Base-by-base conservation (phyloP, 1,284 basidiomycete genomes). In the Apiotrichum montevideense region DNA sequence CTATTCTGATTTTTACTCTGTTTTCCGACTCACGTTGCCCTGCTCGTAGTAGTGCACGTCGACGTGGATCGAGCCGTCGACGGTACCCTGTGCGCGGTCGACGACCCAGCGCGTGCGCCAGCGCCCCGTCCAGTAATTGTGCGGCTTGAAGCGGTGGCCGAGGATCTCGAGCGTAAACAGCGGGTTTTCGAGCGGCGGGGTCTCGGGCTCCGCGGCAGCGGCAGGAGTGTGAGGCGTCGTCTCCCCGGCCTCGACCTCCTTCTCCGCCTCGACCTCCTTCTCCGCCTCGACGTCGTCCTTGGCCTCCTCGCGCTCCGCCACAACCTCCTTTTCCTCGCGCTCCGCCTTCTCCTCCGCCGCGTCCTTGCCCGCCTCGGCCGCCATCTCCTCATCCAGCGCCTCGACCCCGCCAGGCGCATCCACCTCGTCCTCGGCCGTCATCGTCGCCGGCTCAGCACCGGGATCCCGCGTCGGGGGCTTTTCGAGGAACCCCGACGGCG, bases 1-100 rank as follows among this genome's bases (percentile, higher is more conserved):
- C 9, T 14, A 9, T 39, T 4, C 5, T 39, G 9, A 39, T 39
- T 39, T 0, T 35, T 47, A 10, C n/a, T 35, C 14, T 13, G n/a
- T 1, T 14, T 35, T 4, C 4, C n/a, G 6, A 46, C 81, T 57
- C 61, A 92, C 93, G 71, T 94, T 94, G 67, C 91, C 93, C 76
- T 95, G 91, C 74, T 97, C 93, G 70, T 92, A 97, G 72, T 97
- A 97, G 74, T 97, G 93, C 32, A 95, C 87, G 68, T 92, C 88
- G 47, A 91, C 82, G 21, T 86, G 77, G 34, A 93, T 83, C 63
- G 79, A 84, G 0, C 91, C 79, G 5, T 60, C 56, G 10, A 80
- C 66, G 7, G 53, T 64, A 11, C 66, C 64, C 35, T 66, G 66
- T 5, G 66, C 66, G 10, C 74, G 61, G 61, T 81, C 77, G n/a